Evolutionary conservation across 345 rosid species (phyloP), one percentile per base, ranked within the genome.

Genomic region (Pistacia integerrima): DNA sequence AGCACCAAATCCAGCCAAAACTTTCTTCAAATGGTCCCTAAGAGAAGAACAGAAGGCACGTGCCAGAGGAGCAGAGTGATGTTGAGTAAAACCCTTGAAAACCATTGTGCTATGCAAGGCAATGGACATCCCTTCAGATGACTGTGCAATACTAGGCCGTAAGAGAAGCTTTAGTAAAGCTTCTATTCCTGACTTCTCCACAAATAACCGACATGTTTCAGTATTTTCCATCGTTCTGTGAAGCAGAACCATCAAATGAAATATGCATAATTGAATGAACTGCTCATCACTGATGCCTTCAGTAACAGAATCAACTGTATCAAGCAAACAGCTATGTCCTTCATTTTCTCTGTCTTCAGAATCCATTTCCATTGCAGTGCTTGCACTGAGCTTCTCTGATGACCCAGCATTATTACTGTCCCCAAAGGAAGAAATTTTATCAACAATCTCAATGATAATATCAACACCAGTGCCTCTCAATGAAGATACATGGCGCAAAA

Each of bases 81-180:
- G 95, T 77, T 90, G 98, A 18, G 96, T 92, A 80, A 95, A 93
- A 78, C 97, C 97, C 86, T 95, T 95, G 82, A 95, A 95, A 74
- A 95, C 99, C 92, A 92, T 92, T 73, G 98, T 89, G 90, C 98
- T 93, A 69, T 93, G 99, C 79, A 95, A 86, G 70, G 98, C 97
- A 84, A 93, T 93, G 76, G 96, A 90, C 89, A 90, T 90, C 70
- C 99, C 99, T 81, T 95, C 99, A 76, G 98, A 92, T 58, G 99
- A 93, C 77, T 93, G 96, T 74, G 92, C 93, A 83, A 95, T 90
- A 83, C 88, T 90, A 28, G 96, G 94, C 78, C 89, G 88, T 68
- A 95, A 81, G 36, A 95, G 85, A 86, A 93, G 97, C 82, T 90
- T 95, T 69, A 95, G 83, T 62, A 95, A 81, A 41, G 96, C 92